Percentiles rank a stretch among this genome's conserved stretches.
These are phyloP conservation scores for Candida anutae DNA, from an alignment of 1,139 yeast species.

Conservation along the genomic window DNA sequence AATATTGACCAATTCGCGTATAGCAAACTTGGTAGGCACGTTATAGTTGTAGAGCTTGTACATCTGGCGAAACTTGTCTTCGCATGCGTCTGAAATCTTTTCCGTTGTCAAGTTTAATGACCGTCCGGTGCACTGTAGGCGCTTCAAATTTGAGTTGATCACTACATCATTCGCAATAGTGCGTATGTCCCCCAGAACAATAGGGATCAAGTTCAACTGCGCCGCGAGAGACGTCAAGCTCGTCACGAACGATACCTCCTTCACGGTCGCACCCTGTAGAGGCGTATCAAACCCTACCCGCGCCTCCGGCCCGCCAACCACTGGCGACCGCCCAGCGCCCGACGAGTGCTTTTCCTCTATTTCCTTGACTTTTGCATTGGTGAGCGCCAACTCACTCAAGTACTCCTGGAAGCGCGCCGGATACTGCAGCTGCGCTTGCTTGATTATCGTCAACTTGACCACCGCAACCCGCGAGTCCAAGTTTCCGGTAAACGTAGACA, in stretches of 20 bases:
- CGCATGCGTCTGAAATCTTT: conserved; percentile 67
- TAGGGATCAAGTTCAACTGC: conserved; percentile 59
- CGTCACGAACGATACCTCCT: conserved; percentile 61
- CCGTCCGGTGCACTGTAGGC: conserved; percentile 80
- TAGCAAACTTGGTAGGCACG: conserved; percentile 58
- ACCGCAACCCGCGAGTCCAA: conserved; percentile 54
- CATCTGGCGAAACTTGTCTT: conserved; percentile 74
- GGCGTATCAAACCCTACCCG: no score
- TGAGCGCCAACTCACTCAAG: conserved; percentile 55
- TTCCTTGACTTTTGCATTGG: conserved; percentile 43
- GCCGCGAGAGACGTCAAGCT: conserved; percentile 78
- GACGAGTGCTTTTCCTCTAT: conserved; percentile 16
- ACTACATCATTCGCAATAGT: conserved; percentile 50
- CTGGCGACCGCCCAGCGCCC: not conserved
- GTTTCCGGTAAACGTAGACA: conserved; percentile 83
- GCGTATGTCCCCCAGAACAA: conserved; percentile 55
- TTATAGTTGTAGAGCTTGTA: conserved; percentile 45
- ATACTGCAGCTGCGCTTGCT: conserved; percentile 49
- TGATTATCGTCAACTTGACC: conserved; percentile 49
- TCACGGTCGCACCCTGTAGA: conserved; percentile 1
- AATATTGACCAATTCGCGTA: conserved; percentile 63
- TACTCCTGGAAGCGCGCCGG: conserved; percentile 52
- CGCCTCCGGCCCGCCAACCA: not conserved
- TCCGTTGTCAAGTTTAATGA: conserved; percentile 59
- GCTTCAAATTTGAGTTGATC: conserved; percentile 68